phyloP scores from a whole-genome alignment of 2,329 filamentous ascomycete species.

The Rutstroemia sp. region DNA sequence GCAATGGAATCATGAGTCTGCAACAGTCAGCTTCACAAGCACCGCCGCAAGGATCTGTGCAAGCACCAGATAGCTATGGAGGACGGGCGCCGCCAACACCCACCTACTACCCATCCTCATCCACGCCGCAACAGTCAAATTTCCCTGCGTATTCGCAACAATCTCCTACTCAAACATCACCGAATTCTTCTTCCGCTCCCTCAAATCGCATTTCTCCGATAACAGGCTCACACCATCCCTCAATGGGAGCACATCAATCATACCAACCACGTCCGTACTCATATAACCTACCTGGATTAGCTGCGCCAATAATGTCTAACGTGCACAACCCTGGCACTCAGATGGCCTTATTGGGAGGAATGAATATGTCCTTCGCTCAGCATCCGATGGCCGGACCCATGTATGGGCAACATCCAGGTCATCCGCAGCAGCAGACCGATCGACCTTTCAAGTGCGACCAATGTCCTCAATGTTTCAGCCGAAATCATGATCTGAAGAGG shows the following conservation, averaged over 20 bases:
- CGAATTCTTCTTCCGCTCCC: slow-evolving; percentile 32
- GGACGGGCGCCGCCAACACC: slow-evolving; percentile 49
- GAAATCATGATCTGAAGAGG: slow-evolving; percentile 92
- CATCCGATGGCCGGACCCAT: slow-evolving; percentile 41
- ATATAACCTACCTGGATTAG: slow-evolving; percentile 54
- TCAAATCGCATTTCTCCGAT: slow-evolving; percentile 34
- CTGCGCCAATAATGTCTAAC: slow-evolving; percentile 68
- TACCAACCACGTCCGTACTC: slow-evolving; percentile 42
- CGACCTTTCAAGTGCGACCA: slow-evolving; percentile 91
- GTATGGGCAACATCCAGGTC: slow-evolving; percentile 48
- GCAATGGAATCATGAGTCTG: slow-evolving; percentile 39
- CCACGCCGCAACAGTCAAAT: slow-evolving; percentile 39
- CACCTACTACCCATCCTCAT: slow-evolving; percentile 47
- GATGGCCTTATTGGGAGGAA: slow-evolving; percentile 58
- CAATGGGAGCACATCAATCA: slow-evolving; percentile 49
- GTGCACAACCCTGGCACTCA: slow-evolving; percentile 65
- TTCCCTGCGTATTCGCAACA: slow-evolving; percentile 42
- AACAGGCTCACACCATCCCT: slow-evolving; percentile 32
- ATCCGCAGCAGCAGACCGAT: slow-evolving; percentile 56
- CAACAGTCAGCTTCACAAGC: slow-evolving; percentile 41
- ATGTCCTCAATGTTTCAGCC: slow-evolving; percentile 88
- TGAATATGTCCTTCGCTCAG: slow-evolving; percentile 44
- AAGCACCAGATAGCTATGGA: slow-evolving; percentile 50
- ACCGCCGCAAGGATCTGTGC: slow-evolving; percentile 45
- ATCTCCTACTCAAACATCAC: slow-evolving; percentile 40